Evolutionary conservation across 306 rosid species (phyloP), one percentile per base, ranked within the genome.

Genomic region (Medicago truncatula): DNA sequence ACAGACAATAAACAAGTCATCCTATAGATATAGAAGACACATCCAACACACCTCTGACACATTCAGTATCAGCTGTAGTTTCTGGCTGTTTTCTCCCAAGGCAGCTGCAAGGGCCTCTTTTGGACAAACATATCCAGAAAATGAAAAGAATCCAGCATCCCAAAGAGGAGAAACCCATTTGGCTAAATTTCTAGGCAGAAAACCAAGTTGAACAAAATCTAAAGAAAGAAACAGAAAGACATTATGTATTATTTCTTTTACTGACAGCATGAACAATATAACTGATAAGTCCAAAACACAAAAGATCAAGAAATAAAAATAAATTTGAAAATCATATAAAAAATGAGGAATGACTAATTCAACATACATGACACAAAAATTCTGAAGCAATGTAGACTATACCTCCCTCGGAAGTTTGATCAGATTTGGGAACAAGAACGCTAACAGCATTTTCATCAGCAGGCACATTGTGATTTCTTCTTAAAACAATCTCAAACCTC

Each of bases 151-250:
- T 75, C 97, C 92, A 50, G 87, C 69, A 87, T 91, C 97, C 94
- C 92, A 91, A 44, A 91, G 85, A 60, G 97, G 92, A 78, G 97
- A 89, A 73, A 91, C 88, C 94, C 94, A 91, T 71, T 91, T 85
- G 71, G 94, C 94, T 23, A 87, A 78, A 76, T 80, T 78, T 80
- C 89, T 91, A 16, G 97, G 91, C 53, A 91, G 83, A 79, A 91
- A 91, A 39, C 97, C 97, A 44, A 91, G 94, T 71, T 83, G 97
- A 71, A 91, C 86, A 69, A 34, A 81, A 52, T 87, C 97, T 87
- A 54, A 40, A 47, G 20, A 67, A 79, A 78, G 80, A 61, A 69
- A 36, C 21, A 62, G 75, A 80, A 73, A 75, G 17, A 3, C 59
- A 47, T 53, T 13, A 74, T 13, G 58, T 46, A 77, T 53, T 52